phyloP scores from a whole-genome alignment of 2,329 filamentous ascomycete species.

The Paecilomyces niveus region DNA sequence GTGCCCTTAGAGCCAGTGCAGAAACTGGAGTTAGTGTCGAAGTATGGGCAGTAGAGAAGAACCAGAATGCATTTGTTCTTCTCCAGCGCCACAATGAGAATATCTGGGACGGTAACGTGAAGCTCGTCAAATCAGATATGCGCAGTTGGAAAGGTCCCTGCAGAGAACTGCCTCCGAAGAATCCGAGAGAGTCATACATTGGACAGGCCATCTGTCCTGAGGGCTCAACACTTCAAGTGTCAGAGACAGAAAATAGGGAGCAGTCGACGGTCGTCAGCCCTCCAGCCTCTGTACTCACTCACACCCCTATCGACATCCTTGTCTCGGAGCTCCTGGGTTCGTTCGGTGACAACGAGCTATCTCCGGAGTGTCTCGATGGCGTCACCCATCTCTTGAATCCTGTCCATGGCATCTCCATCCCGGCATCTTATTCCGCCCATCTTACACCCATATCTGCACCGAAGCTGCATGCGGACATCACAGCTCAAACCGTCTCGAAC shows the following conservation, averaged over 20 bases:
- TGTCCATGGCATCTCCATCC: slow-evolving; percentile 83
- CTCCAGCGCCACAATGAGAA: slow-evolving; percentile 77
- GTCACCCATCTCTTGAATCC: slow-evolving; percentile 83
- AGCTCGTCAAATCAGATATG: slow-evolving; percentile 94
- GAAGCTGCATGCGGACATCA: slow-evolving; percentile 74
- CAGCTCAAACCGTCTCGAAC: slow-evolving; percentile 55
- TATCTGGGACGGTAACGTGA: slow-evolving; percentile 74
- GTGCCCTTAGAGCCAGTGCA: slow-evolving; percentile 73
- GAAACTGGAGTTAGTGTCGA: slow-evolving; percentile 70
- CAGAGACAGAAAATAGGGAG: slow-evolving; percentile 23
- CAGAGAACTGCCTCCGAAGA: slow-evolving; percentile 12
- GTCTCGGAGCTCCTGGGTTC: slow-evolving; percentile 88
- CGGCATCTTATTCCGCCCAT: slow-evolving; percentile 86
- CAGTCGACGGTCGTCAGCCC: slow-evolving; percentile 27
- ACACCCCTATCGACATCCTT: slow-evolving; percentile 67
- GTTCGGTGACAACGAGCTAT: slow-evolving; percentile 95
- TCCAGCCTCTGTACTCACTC: slow-evolving; percentile 10
- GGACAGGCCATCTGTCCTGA: slow-evolving; percentile 29
- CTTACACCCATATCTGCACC: slow-evolving; percentile 87
- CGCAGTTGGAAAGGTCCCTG: slow-evolving; percentile 82
- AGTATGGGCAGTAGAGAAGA: slow-evolving; percentile 94
- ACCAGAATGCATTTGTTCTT: slow-evolving; percentile 93
- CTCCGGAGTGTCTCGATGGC: slow-evolving; percentile 91
- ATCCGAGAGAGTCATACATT: slow-evolving; percentile 14
- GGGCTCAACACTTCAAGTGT: slow-evolving; percentile 13